These are phyloP conservation scores for Trichoderma atroviride DNA, from an alignment of 2,329 filamentous ascomycete species.

Conservation along the genomic window DNA sequence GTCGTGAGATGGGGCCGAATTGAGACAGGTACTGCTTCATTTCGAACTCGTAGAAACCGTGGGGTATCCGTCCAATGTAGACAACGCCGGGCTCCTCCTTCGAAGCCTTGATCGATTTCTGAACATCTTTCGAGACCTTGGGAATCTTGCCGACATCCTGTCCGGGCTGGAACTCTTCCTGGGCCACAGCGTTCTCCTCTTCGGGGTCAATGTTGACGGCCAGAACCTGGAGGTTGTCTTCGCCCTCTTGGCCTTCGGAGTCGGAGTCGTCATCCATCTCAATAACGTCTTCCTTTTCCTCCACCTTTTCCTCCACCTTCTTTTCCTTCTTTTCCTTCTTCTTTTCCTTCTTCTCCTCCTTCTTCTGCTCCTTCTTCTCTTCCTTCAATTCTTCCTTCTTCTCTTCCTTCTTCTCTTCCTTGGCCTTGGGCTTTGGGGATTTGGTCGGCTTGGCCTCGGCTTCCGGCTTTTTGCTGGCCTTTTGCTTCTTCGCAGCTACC, in stretches of 20 bases:
- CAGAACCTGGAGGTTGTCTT: slow-evolving; percentile 47
- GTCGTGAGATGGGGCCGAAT: slow-evolving; percentile 77
- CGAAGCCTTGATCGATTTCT: slow-evolving; percentile 46
- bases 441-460: slow-evolving; percentile 41
- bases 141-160: slow-evolving; percentile 57
- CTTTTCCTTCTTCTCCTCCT: slow-evolving; percentile 33
- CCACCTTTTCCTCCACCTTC: slow-evolving; percentile 33
- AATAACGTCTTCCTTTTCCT: slow-evolving; percentile 38
- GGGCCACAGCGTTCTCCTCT: slow-evolving; percentile 46
- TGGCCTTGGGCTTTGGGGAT: slow-evolving; percentile 33
- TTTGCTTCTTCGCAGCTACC: slow-evolving; percentile 50
- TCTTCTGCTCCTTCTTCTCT: slow-evolving; percentile 35
- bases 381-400: slow-evolving; percentile 32
- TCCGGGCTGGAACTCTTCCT: slow-evolving; percentile 48
- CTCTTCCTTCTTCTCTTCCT: slow-evolving; percentile 34
- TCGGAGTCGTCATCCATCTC: slow-evolving; percentile 39
- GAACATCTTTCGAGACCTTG: slow-evolving; percentile 48
- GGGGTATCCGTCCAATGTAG: slow-evolving; percentile 88
- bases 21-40: slow-evolving; percentile 93
- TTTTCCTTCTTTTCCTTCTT: slow-evolving; percentile 35
- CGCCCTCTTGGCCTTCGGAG: slow-evolving; percentile 45
- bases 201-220: slow-evolving; percentile 50
- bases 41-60: slow-evolving; percentile 95
- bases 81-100: slow-evolving; percentile 72
- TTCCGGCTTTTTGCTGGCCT: slow-evolving; percentile 43